Evolutionary conservation across 1,284 basidiomycete genomes (phyloP).

Genomic region (Ganoderma leucocontextum): DNA sequence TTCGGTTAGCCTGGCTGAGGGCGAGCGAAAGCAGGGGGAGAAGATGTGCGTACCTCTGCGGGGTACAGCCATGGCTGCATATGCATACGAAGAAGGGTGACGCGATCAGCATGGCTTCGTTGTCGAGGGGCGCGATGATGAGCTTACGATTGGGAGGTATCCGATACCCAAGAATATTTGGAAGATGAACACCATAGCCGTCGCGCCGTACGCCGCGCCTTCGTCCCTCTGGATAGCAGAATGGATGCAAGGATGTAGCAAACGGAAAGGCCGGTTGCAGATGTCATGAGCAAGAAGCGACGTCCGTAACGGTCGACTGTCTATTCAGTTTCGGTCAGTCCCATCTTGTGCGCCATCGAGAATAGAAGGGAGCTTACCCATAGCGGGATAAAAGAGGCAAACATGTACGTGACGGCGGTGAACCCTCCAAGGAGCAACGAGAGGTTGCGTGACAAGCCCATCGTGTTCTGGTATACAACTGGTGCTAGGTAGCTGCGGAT

Average conservation of each 20-base stretch:
- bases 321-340: slow-evolving; percentile 33
- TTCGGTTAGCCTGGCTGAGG: too few species aligned
- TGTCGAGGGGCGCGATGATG: not conserved
- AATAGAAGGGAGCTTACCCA: slow-evolving; percentile 42
- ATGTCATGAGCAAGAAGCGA: slow-evolving; percentile 49
- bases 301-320: slow-evolving; percentile 52
- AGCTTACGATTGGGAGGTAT: slow-evolving; percentile 49
- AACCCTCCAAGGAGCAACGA: slow-evolving; percentile 51
- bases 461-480: slow-evolving; percentile 53
- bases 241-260: slow-evolving; percentile 36
- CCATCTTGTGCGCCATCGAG: not conserved
- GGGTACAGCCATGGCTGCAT: slow-evolving; percentile 54
- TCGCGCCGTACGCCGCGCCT: slow-evolving; percentile 30
- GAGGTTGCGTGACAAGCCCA: slow-evolving; percentile 51
- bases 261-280: slow-evolving; percentile 46
- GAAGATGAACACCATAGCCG: slow-evolving; percentile 48
- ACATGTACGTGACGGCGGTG: slow-evolving; percentile 51
- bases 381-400: slow-evolving; percentile 54
- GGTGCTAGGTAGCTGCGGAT: slow-evolving; percentile 47
- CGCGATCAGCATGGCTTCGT: too few species aligned
- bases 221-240: slow-evolving; percentile 27
- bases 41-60: slow-evolving; percentile 45
- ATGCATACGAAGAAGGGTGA: too few species aligned
- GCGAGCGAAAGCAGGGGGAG: too few species aligned
- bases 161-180: slow-evolving; percentile 49